Percentiles rank a stretch among this genome's conserved stretches.
Conservation (phyloP, 164 flowering plant species). For the Umbellularia californica region DNA sequence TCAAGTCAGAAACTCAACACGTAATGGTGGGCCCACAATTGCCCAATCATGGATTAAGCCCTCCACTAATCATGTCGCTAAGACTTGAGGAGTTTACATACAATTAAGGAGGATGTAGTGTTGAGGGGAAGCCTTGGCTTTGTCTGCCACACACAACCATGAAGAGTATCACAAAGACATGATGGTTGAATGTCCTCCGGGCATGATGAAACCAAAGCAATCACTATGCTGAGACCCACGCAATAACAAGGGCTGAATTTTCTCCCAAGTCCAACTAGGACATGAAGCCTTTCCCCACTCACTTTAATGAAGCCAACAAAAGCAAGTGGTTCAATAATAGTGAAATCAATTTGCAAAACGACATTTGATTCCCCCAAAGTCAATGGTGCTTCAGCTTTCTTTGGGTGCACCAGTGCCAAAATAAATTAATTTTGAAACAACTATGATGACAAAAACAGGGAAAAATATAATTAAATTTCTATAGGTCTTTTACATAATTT, state of each 20-base stretch:
- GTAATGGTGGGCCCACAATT: slow-evolving; percentile 3
- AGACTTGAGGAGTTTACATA: slow-evolving; percentile 2
- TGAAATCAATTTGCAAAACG: too few relatives aligned
- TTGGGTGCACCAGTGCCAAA: background rate
- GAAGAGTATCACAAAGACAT: slow-evolving; percentile 11
- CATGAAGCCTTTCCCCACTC: background rate
- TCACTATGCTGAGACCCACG: slow-evolving; percentile 25
- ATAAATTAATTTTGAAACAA: too few relatives aligned
- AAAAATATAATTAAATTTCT: too few relatives aligned
- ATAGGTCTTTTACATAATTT: too few relatives aligned
- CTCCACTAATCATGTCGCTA: slow-evolving; percentile 19
- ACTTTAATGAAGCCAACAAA: background rate
- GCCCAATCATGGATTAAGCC: slow-evolving; percentile 14
- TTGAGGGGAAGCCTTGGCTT: slow-evolving; percentile 36
- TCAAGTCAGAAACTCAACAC: background rate
- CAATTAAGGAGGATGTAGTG: slow-evolving; percentile 3
- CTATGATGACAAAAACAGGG: too few relatives aligned
- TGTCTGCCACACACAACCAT: slow-evolving; percentile 46
- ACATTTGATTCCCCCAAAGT: too few relatives aligned
- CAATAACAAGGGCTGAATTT: slow-evolving; percentile 17
- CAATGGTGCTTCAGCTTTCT: too few relatives aligned
- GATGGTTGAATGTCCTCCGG: slow-evolving; percentile 31
- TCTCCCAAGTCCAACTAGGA: background rate
- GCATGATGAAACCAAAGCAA: slow-evolving; percentile 29
- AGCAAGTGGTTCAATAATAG: background rate